phyloP scores from a whole-genome alignment of 2,329 filamentous ascomycete species.

The Aaosphaeria arxii region DNA sequence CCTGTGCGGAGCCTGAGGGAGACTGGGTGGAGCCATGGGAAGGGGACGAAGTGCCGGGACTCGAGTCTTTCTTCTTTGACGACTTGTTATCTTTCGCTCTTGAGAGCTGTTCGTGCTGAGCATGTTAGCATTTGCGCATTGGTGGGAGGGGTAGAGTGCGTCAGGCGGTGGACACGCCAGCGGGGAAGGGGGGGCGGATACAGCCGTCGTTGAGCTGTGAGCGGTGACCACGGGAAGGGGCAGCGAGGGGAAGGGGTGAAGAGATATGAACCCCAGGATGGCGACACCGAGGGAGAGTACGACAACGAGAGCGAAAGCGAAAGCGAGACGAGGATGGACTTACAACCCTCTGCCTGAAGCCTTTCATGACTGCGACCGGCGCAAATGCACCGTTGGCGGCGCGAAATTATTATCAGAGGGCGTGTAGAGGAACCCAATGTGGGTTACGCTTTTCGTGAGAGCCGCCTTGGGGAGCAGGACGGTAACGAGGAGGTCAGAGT shows the following conservation, averaged over 20 bases:
- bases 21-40: constrained; percentile 59
- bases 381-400: constrained; percentile 19
- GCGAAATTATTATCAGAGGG: constrained; percentile 15
- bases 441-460: constrained; percentile 1
- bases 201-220: no score
- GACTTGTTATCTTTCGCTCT: constrained; percentile 86
- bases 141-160: constrained; percentile 16
- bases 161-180: constrained; percentile 19
- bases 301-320: background rate
- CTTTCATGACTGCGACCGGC: constrained; percentile 73
- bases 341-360: constrained; percentile 96
- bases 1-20: constrained; percentile 59
- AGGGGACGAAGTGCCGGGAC: constrained; percentile 74
- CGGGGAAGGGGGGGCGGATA: constrained; percentile 13
- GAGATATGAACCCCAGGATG: background rate
- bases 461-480: background rate
- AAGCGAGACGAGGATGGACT: constrained; percentile 43
- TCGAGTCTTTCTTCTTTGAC: constrained; percentile 60
- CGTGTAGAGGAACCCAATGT: constrained; percentile 12
- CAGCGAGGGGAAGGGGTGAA: constrained; percentile 5
- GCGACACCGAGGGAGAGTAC: background rate
- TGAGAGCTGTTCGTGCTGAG: constrained; percentile 78
- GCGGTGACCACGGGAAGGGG: constrained; percentile 3
- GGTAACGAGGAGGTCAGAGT: constrained; percentile 5
- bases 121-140: constrained; percentile 46